Base-by-base conservation (phyloP, 805 yeast species). In the Saturnispora zaruensis region DNA sequence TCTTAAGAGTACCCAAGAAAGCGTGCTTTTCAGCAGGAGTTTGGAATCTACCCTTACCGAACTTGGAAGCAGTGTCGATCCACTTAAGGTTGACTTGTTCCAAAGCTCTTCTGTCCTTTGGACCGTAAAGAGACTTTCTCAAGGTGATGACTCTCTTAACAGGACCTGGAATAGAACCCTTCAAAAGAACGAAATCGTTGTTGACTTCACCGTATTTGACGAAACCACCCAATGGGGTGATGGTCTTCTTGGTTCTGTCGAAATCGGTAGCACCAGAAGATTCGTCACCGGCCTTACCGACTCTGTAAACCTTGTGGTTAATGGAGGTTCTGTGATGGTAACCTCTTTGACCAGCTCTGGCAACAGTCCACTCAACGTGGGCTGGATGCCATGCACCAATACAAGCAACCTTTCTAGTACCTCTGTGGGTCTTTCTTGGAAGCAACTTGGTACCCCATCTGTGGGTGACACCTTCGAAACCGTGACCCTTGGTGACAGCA, bases 11-110 rank as follows among this genome's bases (percentile, higher is more conserved):
- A 81, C 99, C 99, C 81, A 90, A 69, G 91, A 93, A 93, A 72
- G 99, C 95, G 72, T 84, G 89, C 90, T 95, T 95, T 84, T 93
- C 99, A 75, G 97, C 98, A 69, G 97, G 96, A 71, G 99, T 93
- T 82, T 93, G 99, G 98, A 93, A 93, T 85, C 99, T 93, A 83
- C 99, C 99, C 88, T 93, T 95, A 86, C 99, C 99, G 90, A 93
- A 93, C 79, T 91, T 90, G 71, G 99, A 93, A 73, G 99, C 96
- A 68, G 99, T 93, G 77, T 93, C 99, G 74, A 93, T 93, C 99
- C 98, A 93, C 80, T 93, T 93, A 78, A 93, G 87, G 83, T 77
- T 80, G 65, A 91, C 96, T 77, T 88, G 75, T 83, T 93, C 99
- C 66, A 85, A 73, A 67, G 98, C 98, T 78, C 82, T 85, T 84